phyloP scores from a whole-genome alignment of 2,329 filamentous ascomycete species.

The Fusarium fracticaudum region DNA sequence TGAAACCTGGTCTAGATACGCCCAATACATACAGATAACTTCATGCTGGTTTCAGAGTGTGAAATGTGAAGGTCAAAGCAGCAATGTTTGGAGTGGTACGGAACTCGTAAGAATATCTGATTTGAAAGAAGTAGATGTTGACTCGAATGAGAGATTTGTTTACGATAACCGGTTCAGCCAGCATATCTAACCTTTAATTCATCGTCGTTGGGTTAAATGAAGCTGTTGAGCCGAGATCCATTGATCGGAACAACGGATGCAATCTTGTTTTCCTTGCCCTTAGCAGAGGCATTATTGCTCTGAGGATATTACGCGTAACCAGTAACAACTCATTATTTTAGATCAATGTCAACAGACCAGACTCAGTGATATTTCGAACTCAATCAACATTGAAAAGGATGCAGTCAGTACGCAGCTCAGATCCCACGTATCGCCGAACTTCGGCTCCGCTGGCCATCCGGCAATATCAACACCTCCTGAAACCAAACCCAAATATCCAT shows the following conservation, averaged over 20 bases:
- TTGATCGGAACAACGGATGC: slow-evolving; percentile 15
- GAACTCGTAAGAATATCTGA: too few species aligned
- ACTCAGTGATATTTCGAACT: neutral
- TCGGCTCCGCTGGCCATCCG: slow-evolving; percentile 14
- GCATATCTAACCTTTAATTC: neutral
- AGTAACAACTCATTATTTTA: neutral
- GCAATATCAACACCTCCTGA: neutral
- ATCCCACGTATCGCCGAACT: slow-evolving; percentile 9
- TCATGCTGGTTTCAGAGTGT: neutral
- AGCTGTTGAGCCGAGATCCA: slow-evolving; percentile 18
- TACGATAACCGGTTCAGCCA: neutral
- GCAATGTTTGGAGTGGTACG: neutral
- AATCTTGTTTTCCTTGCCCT: slow-evolving; percentile 2
- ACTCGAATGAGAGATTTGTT: neutral
- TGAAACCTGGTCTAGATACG: slow-evolving; percentile 16
- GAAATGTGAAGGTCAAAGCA: neutral
- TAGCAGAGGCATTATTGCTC: neutral
- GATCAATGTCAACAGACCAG: neutral
- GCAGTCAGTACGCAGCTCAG: neutral
- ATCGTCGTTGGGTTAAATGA: slow-evolving; percentile 13
- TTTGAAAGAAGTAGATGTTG: neutral
- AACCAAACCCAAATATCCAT: neutral
- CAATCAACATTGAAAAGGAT: neutral
- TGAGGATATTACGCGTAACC: neutral
- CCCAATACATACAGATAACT: slow-evolving; percentile 30